Evolutionary conservation across 129 eudicot species (phyloP).

Genomic region (Sambucus nigra): DNA sequence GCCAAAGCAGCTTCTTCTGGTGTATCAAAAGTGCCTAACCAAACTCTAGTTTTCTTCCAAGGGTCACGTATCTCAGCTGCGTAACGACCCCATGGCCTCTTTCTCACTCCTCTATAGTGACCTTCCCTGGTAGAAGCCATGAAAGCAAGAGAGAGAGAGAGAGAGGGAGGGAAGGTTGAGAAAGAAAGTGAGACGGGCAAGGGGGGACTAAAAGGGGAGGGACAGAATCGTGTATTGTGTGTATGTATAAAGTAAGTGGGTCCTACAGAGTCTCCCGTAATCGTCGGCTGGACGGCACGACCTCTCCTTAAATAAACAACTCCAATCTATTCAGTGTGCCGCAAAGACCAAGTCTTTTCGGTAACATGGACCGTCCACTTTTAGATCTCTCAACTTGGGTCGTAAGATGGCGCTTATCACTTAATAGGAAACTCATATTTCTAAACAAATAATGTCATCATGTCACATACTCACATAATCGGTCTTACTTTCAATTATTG

Average conservation of each 20-base stretch:
- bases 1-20: constrained; percentile 94
- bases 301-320: constrained; percentile 18
- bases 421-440: too few species aligned
- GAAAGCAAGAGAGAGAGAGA: constrained; percentile 11
- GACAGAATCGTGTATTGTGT: background rate
- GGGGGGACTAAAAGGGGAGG: background rate
- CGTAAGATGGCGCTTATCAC: too few species aligned
- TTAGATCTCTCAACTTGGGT: background rate
- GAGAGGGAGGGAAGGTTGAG: background rate
- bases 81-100: constrained; percentile 84
- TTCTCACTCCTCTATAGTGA: constrained; percentile 74
- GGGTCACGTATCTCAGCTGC: constrained; percentile 85
- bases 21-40: constrained; percentile 85
- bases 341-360: background rate
- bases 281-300: constrained; percentile 62
- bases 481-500: too few species aligned
- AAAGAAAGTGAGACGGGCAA: background rate
- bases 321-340: background rate
- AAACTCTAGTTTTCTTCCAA: constrained; percentile 76
- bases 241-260: constrained; percentile 14
- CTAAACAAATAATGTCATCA: too few species aligned
- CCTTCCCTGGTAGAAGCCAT: constrained; percentile 55
- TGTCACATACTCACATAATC: too few species aligned
- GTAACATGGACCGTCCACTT: background rate
- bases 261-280: constrained; percentile 37